These are phyloP conservation scores for Citrus hindsii DNA, from an alignment of 345 rosid species.

Conservation along the genomic window DNA sequence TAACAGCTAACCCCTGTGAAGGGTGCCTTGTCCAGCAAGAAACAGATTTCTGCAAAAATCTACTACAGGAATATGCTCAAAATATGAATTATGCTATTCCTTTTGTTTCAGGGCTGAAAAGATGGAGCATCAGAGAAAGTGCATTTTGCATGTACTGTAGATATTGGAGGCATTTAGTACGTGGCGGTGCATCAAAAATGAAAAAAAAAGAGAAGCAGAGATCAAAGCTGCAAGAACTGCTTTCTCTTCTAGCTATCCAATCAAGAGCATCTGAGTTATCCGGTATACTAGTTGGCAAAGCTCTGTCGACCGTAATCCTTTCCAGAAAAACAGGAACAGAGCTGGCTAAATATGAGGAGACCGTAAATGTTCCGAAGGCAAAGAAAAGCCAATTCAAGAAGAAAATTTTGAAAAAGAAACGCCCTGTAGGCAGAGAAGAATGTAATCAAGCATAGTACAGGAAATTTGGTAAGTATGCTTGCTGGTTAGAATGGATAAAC, in stretches of 20 bases:
- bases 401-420: slow-evolving; percentile 37
- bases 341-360: slow-evolving; percentile 29
- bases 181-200: slow-evolving; percentile 55
- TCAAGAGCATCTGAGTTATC: slow-evolving; percentile 36
- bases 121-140: slow-evolving; percentile 38
- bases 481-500: slow-evolving; percentile 2
- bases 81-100: slow-evolving; percentile 92
- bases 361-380: slow-evolving; percentile 44
- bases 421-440: background rate
- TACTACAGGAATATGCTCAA: slow-evolving; percentile 90
- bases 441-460: slow-evolving; percentile 10
- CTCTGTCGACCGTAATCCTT: slow-evolving; percentile 59
- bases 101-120: slow-evolving; percentile 45
- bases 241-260: slow-evolving; percentile 67
- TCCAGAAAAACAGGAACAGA: slow-evolving; percentile 56
- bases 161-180: slow-evolving; percentile 78
- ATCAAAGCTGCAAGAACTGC: slow-evolving; percentile 93
- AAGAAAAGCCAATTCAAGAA: slow-evolving; percentile 54
- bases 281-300: slow-evolving; percentile 19
- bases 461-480: background rate
- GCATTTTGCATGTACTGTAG: slow-evolving; percentile 57
- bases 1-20: background rate
- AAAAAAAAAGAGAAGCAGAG: slow-evolving; percentile 72
- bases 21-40: slow-evolving; percentile 54
- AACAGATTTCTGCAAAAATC: slow-evolving; percentile 81